Evolutionary conservation across 768 basidiomycete genomes (phyloP).

Genomic region (Boletus patriciae): DNA sequence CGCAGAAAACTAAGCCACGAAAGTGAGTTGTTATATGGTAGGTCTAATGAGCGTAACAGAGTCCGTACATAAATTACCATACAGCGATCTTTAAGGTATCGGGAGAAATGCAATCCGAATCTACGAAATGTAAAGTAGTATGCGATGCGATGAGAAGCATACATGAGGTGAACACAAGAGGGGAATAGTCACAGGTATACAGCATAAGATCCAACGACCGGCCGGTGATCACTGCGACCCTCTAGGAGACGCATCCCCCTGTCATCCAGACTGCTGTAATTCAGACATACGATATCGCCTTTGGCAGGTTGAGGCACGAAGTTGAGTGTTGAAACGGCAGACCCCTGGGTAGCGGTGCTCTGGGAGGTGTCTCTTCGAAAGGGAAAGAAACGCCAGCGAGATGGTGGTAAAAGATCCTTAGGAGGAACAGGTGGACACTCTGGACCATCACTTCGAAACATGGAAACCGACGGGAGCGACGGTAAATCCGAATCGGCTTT

Average conservation of each 20-base stretch:
- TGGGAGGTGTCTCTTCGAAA: slow-evolving; percentile 42
- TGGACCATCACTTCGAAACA: slow-evolving; percentile 12
- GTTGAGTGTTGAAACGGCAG: slow-evolving; percentile 18
- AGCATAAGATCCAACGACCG: slow-evolving; percentile 78
- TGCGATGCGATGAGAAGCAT: slow-evolving; percentile 11
- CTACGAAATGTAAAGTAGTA: neutral
- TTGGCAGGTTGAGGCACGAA: slow-evolving; percentile 38
- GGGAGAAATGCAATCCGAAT: slow-evolving; percentile 5
- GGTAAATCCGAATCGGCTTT: slow-evolving; percentile 12
- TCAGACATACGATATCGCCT: slow-evolving; percentile 73
- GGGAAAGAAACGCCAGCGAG: slow-evolving; percentile 53
- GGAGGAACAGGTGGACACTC: slow-evolving; percentile 32
- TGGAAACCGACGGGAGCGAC: slow-evolving; percentile 12
- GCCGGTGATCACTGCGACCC: slow-evolving; percentile 81
- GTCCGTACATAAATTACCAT: slow-evolving; percentile 19
- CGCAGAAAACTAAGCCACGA: neutral
- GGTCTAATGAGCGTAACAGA: slow-evolving; percentile 12
- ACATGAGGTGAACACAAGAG: slow-evolving; percentile 4
- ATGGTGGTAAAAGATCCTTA: slow-evolving; percentile 28
- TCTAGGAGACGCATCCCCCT: slow-evolving; percentile 70
- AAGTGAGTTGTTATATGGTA: slow-evolving; percentile 4
- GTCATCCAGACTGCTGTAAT: slow-evolving; percentile 75
- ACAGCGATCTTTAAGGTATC: slow-evolving; percentile 23
- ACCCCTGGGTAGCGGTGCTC: slow-evolving; percentile 28
- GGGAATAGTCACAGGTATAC: slow-evolving; percentile 51